A percentile compares a stretch with the other conserved stretches of the same genome.
These are phyloP conservation scores for Neofusicoccum ribis DNA, from an alignment of 2,329 filamentous ascomycete genomes.

Conservation along the genomic window DNA sequence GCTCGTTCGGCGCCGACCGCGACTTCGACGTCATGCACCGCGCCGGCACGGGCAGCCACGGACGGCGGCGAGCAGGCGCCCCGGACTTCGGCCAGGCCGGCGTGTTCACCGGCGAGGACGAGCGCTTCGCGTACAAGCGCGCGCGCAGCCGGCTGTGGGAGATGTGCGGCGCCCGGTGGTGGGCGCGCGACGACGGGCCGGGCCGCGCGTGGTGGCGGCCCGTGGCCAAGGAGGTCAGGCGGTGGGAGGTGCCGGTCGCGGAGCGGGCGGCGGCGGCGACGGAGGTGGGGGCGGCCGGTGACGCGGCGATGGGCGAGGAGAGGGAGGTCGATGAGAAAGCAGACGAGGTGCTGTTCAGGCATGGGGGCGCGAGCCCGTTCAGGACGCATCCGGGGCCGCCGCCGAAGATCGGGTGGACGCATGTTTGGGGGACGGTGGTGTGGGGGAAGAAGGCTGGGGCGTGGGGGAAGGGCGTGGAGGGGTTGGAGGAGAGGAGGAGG, in stretches of 20 bases:
- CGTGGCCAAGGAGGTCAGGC: slow-evolving; percentile 60
- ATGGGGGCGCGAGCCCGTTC: slow-evolving; percentile 49
- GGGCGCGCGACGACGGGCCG: slow-evolving; percentile 55
- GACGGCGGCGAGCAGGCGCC: slow-evolving; percentile 19
- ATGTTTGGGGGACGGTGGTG: slow-evolving; percentile 55
- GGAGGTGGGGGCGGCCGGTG: slow-evolving; percentile 13
- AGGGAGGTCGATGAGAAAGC: slow-evolving; percentile 29
- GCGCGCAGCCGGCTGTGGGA: slow-evolving; percentile 80
- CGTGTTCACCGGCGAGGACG: slow-evolving; percentile 77
- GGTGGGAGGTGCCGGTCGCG: slow-evolving; percentile 59
- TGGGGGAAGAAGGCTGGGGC: slow-evolving; percentile 49
- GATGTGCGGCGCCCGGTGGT: slow-evolving; percentile 73
- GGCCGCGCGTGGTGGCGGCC: slow-evolving; percentile 64
- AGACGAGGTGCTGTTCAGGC: slow-evolving; percentile 41
- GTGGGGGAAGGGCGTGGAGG: slow-evolving; percentile 38
- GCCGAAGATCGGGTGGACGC: slow-evolving; percentile 53
- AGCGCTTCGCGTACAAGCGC: slow-evolving; percentile 77
- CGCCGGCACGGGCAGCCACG: background rate
- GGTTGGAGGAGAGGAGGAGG: slow-evolving; percentile 39
- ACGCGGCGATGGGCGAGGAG: slow-evolving; percentile 22
- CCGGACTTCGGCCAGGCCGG: slow-evolving; percentile 67
- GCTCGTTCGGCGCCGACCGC: slow-evolving; percentile 33
- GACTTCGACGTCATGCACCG: background rate
- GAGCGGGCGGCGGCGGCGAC: background rate
- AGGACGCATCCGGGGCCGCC: slow-evolving; percentile 46